Percentiles rank a stretch among this genome's conserved stretches.
These are phyloP conservation scores for Fomitopsis pinicola DNA, from an alignment of 1,284 basidiomycete species.

Conservation along the genomic window DNA sequence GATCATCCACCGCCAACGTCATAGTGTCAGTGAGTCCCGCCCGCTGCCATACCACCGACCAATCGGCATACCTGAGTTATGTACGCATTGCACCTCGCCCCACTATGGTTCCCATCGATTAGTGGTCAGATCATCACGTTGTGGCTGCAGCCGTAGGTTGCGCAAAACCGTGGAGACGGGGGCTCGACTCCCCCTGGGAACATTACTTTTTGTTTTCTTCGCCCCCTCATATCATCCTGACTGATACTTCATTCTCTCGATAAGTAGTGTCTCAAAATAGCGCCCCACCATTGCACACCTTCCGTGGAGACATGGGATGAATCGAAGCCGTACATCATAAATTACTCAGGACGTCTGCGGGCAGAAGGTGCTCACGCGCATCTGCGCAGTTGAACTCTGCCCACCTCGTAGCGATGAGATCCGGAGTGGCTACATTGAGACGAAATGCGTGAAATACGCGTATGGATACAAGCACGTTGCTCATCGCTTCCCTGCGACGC, in stretches of 20 bases:
- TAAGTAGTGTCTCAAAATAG: no score
- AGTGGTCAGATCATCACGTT: constrained; percentile 26
- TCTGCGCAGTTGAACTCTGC: no score
- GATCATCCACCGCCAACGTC: neutral
- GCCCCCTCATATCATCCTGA: no score
- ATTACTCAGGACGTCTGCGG: no score
- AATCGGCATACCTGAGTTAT: neutral
- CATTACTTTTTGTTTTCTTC: constrained; percentile 4
- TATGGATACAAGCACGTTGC: neutral
- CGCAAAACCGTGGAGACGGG: constrained; percentile 19
- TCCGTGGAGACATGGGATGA: no score
- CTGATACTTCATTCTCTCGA: no score
- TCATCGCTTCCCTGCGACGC: constrained; percentile 31
- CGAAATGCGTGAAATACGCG: neutral
- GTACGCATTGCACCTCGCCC: no score
- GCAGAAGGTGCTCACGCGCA: no score
- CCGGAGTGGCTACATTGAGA: neutral
- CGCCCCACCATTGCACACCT: no score
- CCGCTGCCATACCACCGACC: neutral
- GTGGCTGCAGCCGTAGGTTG: constrained; percentile 7
- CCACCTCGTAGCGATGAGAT: no score
- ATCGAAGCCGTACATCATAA: no score
- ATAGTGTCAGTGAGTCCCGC: neutral
- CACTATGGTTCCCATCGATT: constrained; percentile 19
- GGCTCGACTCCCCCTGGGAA: constrained; percentile 24